Base-by-base conservation (phyloP, 352 stramenopile genomes). In the Albugo laibachii region DNA sequence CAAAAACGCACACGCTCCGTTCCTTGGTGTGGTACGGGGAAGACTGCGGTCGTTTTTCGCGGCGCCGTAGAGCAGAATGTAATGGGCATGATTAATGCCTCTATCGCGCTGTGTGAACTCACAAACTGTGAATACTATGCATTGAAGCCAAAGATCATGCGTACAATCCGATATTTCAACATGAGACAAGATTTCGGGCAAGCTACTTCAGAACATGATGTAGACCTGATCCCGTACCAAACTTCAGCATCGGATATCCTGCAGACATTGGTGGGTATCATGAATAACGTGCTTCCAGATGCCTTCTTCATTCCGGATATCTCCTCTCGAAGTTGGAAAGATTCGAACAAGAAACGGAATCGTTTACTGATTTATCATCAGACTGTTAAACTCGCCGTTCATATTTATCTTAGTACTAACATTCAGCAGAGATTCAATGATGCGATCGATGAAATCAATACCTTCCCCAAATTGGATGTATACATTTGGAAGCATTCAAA, bases 131-230 rank as follows among this genome's bases (percentile, higher is more conserved):
- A 72, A 55, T 77, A 69, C 43, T 57, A 65, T 12, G 69, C 61
- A 13, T 38, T 73, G 45, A 80, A 80, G 45, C 67, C 65, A 18
- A 69, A 60, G 27, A 80, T 76, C 35, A 46, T 55, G 38, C 67
- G 76, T 38, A 21, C 50, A 19, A 73, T 80, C 44, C 47, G 48
- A 34, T 68, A 75, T 38, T 80, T 76, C 39, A 73, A 80, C 57
- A 77, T 80, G 67, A 65, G 65, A 21, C 63, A 80, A 50, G 63
- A 62, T 4, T 80, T 58, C 21, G 65, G 67, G 0, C 65, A 80
- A 38, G 19, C 38, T 2, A 37, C 14, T 19, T 50, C 41, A 5
- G 48, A 55, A 39, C 3, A 31, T 10, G 24, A 31, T 31, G 8
- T 31, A 31, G 24, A 31, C 8, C 8, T 31, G 24, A 69, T 80